Percentiles rank a stretch among this genome's conserved stretches.
Evolutionary conservation across 1,284 basidiomycete genomes (phyloP).

Genomic region (Tylopilus sp.): DNA sequence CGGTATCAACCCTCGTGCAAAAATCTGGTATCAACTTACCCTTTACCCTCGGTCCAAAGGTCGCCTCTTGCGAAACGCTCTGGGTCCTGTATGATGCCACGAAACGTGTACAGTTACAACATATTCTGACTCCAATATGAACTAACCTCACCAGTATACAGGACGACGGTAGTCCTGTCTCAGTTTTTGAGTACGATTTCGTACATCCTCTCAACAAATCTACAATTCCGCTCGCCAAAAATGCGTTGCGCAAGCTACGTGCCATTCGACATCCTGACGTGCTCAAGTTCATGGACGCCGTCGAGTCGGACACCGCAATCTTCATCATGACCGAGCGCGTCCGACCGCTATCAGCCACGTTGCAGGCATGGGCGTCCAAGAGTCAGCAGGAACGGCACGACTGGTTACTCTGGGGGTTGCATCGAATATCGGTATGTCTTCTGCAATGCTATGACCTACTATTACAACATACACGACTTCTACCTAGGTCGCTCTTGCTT

Average conservation of each 20-base stretch:
- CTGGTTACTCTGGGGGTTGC: constrained; percentile 95
- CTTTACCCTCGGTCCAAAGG: constrained; percentile 84
- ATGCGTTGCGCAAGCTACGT: constrained; percentile 91
- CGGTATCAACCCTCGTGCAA: constrained; percentile 89
- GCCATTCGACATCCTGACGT: constrained; percentile 94
- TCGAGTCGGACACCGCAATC: constrained; percentile 89
- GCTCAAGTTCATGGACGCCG: constrained; percentile 93
- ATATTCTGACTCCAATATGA: too few species aligned
- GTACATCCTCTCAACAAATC: constrained; percentile 68
- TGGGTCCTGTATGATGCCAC: too few species aligned
- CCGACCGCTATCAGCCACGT: constrained; percentile 75
- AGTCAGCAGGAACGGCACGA: constrained; percentile 78
- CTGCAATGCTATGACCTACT: neutral
- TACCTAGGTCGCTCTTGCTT: constrained; percentile 85
- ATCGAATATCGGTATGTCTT: constrained; percentile 81
- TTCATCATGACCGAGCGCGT: constrained; percentile 97
- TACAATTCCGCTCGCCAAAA: constrained; percentile 85
- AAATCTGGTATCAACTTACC: constrained; percentile 92
- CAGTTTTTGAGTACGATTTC: constrained; percentile 92
- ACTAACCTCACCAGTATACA: too few species aligned
- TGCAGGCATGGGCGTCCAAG: constrained; percentile 81
- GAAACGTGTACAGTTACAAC: too few species aligned
- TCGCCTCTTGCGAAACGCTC: constrained; percentile 28
- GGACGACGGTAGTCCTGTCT: constrained; percentile 55
- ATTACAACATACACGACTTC: constrained; percentile 17